A percentile compares a stretch with the other conserved stretches of the same genome.
Evolutionary conservation across 805 yeast genomes (phyloP).

Genomic region (Naumovozyma castellii): DNA sequence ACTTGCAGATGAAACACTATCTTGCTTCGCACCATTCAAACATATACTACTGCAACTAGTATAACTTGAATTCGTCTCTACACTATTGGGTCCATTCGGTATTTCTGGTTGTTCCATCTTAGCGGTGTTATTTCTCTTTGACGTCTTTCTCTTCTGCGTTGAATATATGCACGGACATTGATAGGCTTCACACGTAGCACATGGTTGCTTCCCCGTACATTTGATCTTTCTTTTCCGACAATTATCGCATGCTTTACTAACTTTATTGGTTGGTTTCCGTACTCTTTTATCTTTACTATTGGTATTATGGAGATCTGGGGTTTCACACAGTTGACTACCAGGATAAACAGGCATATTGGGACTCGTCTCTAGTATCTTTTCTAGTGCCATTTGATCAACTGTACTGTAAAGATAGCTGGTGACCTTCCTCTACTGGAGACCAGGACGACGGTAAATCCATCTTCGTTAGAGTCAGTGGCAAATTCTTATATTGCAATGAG

Average conservation of each 20-base stretch:
- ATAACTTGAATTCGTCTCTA: background rate
- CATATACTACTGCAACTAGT: background rate
- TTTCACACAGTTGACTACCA: no score
- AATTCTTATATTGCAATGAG: no score
- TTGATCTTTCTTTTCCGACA: slow-evolving; percentile 29
- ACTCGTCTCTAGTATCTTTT: no score
- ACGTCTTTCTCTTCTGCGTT: background rate
- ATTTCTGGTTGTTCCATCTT: background rate
- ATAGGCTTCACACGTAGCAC: slow-evolving; percentile 26
- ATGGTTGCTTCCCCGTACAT: slow-evolving; percentile 28
- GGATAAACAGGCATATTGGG: no score
- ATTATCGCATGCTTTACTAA: slow-evolving; percentile 23
- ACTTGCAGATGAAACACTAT: background rate
- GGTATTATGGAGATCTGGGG: background rate
- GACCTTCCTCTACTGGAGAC: no score
- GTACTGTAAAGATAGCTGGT: no score
- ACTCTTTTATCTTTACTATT: background rate
- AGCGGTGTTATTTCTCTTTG: background rate
- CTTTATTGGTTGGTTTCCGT: slow-evolving; percentile 6
- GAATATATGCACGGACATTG: slow-evolving; percentile 23
- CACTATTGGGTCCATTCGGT: background rate
- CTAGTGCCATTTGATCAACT: no score
- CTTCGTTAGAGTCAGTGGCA: no score
- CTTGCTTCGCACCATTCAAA: background rate
- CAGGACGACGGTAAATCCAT: no score